Conservation (phyloP, 345 rosid species). For the Corymbia maculata region DNA sequence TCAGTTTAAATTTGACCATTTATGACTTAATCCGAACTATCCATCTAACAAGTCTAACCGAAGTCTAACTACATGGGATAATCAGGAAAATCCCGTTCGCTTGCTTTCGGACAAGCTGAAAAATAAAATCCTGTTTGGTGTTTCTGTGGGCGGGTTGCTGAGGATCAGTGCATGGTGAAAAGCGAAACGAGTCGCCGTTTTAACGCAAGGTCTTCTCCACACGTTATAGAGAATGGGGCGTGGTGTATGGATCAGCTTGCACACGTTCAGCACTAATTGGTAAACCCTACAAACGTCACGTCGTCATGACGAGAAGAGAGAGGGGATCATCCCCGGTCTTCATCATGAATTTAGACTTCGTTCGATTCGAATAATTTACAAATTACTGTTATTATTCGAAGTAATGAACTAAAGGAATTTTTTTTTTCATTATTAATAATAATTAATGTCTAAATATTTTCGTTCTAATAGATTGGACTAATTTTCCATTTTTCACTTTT, state of each 20-base stretch:
- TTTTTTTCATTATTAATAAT: no score
- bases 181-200: not conserved
- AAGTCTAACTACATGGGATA: not conserved
- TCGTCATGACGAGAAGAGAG: not conserved
- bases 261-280: not conserved
- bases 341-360: not conserved
- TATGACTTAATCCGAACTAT: no score
- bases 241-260: no score
- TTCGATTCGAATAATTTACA: no score
- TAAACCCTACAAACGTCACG: not conserved
- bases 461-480: not conserved
- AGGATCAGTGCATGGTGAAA: not conserved
- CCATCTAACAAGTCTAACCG: not conserved
- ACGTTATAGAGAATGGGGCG: not conserved
- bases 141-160: not conserved
- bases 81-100: not conserved
- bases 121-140: not conserved
- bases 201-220: not conserved
- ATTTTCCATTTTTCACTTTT: not conserved
- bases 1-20: rapidly evolving
- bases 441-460: no score
- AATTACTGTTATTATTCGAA: not conserved
- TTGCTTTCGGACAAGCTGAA: not conserved
- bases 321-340: not conserved
- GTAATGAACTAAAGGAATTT: not conserved